Conservation (phyloP, 1,284 basidiomycete genomes). For the Mycosarcoma maydis region DNA sequence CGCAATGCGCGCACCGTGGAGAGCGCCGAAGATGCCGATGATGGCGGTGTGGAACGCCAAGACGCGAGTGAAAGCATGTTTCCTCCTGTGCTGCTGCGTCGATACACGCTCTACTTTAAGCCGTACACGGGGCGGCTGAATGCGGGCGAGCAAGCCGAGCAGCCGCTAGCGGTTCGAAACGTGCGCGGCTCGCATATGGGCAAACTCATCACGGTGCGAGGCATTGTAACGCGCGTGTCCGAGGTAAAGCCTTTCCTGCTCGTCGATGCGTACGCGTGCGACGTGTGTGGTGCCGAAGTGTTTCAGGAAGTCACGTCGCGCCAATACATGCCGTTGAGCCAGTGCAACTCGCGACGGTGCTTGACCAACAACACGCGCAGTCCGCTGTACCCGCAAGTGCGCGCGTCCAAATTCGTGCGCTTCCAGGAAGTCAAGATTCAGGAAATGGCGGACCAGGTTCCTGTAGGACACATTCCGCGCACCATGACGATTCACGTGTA, state of each 20-base stretch:
- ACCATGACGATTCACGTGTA: slow-evolving; percentile 96
- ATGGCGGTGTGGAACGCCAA: slow-evolving; percentile 27
- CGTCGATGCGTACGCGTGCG: slow-evolving; percentile 98
- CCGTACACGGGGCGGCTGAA: slow-evolving; percentile 72
- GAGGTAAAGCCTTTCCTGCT: slow-evolving; percentile 97
- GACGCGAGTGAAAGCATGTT: slow-evolving; percentile 54
- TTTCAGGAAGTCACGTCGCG: slow-evolving; percentile 98
- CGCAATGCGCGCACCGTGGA: slow-evolving; percentile 80
- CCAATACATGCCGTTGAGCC: slow-evolving; percentile 85
- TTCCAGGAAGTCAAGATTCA: slow-evolving; percentile 99
- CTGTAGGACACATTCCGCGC: slow-evolving; percentile 97
- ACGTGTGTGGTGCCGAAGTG: slow-evolving; percentile 95
- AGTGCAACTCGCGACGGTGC: slow-evolving; percentile 78
- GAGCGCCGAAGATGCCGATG: slow-evolving; percentile 39
- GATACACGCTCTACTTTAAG: slow-evolving; percentile 95
- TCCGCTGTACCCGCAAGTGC: slow-evolving; percentile 96
- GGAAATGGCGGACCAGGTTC: slow-evolving; percentile 99
- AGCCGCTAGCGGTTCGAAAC: slow-evolving; percentile 83
- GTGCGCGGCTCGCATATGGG: slow-evolving; percentile 88
- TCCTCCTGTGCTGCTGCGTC: slow-evolving; percentile 85
- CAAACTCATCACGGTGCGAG: slow-evolving; percentile 91
- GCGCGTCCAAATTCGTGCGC: slow-evolving; percentile 94
- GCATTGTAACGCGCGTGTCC: slow-evolving; percentile 96
- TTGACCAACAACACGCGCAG: slow-evolving; percentile 86
- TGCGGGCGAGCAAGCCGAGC: slow-evolving; percentile 18